Conservation (phyloP, 306 rosid species). For the Pterocarpus santalinus region DNA sequence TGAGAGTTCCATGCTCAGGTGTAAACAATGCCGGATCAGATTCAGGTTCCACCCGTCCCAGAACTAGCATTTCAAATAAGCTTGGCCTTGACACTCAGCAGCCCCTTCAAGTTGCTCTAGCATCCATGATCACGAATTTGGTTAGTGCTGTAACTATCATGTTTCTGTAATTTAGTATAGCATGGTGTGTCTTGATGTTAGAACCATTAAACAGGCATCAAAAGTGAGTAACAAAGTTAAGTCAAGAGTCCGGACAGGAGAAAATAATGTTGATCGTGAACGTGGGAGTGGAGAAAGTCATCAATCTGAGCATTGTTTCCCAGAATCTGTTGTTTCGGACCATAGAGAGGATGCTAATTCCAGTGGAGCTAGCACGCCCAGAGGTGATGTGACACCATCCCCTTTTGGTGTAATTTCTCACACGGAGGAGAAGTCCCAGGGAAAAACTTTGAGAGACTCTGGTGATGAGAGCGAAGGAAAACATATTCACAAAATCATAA, state of each 20-base stretch:
- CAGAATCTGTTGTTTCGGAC: conserved; percentile 62
- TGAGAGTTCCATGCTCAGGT: conserved; percentile 52
- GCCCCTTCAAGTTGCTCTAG: conserved; percentile 81
- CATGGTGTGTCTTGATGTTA: conserved; percentile 55
- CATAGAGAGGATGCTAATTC: conserved; percentile 90
- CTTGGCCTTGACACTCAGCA: conserved; percentile 94
- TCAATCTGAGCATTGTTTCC: conserved; percentile 69
- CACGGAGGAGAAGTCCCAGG: conserved; percentile 69
- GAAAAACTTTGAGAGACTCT: conserved; percentile 64
- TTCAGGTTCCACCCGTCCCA: conserved; percentile 54
- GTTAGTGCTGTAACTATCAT: conserved; percentile 65
- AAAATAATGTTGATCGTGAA: conserved; percentile 69
- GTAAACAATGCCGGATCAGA: conserved; percentile 53
- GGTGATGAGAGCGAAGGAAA: conserved; percentile 81
- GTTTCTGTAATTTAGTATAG: conserved; percentile 50
- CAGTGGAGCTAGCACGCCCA: conserved; percentile 95
- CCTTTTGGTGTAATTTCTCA: conserved; percentile 67
- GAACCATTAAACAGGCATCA: conserved; percentile 75
- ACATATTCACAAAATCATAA: conserved; percentile 69
- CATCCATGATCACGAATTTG: conserved; percentile 89
- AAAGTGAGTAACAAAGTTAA: conserved; percentile 92
- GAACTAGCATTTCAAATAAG: conserved; percentile 60
- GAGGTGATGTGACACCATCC: conserved; percentile 73
- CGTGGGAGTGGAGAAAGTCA: conserved; percentile 77
- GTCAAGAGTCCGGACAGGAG: conserved; percentile 76